Conservation (phyloP, 208 protist genomes). For the Strigomonas galati region DNA sequence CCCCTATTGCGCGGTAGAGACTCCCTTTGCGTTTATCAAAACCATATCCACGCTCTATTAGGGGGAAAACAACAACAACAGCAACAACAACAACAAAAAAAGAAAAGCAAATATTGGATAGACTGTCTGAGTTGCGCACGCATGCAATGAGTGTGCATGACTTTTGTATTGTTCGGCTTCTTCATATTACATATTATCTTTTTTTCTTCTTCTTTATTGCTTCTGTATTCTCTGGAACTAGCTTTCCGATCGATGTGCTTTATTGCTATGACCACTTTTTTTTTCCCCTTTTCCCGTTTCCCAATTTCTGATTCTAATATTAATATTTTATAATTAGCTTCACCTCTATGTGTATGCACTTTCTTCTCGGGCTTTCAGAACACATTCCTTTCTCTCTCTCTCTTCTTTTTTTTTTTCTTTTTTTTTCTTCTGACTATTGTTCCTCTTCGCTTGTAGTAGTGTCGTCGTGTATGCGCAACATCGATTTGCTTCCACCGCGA, state of each 20-base stretch:
- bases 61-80: no score
- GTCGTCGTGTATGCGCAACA: not conserved
- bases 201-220: no score
- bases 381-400: not conserved
- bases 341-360: no score
- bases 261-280: not conserved
- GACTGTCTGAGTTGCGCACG: no score
- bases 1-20: conserved; percentile 64
- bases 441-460: not conserved
- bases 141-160: no score
- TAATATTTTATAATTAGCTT: not conserved
- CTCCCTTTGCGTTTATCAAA: conserved; percentile 26
- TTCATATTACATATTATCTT: conserved; percentile 9
- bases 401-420: conserved; percentile 9
- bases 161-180: conserved; percentile 6
- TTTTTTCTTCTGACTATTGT: conserved; percentile 9
- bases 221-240: no score
- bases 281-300: not conserved
- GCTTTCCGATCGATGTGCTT: not conserved
- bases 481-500: not conserved
- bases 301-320: conserved; percentile 4
- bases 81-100: no score
- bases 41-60: conserved; percentile 62
- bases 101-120: no score
- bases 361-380: no score